Base-by-base conservation (phyloP, 371 early-diverging fungal genomes). In the Mortierella sp. region DNA sequence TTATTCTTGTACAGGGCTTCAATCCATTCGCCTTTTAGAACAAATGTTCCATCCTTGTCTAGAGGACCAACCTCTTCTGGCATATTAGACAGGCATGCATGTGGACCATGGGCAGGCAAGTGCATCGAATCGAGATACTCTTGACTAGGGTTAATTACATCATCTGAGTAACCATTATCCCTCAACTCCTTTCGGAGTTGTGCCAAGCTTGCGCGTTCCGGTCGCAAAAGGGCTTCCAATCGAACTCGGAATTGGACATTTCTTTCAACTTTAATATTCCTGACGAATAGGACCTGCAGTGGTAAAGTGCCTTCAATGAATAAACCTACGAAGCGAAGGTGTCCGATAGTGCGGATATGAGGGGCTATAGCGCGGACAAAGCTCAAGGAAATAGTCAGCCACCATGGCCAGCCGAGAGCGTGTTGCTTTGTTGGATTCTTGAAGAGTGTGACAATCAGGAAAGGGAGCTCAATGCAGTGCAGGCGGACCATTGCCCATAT, bases 391-490 rank as follows among this genome's bases (percentile, higher is more conserved):
- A 76, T 42, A 40, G 45, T 64, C 23, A 23, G 40, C 49, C 53
- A 54, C 77, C 77, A 76, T 19, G 64, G 15, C 77, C 77, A 76
- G 5, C 53, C 58, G 5, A 37, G 53, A 12, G 68, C 72, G 40
- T 76, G 62, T 31, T 76, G 77, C 31, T 49, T 53, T 43, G 77
- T 58, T 6, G 77, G 62, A 5, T 49, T 23, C 31, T 51, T 56
- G 77, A 76, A 76, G 26, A 64, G 22, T 0, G 77, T 76, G 34
- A 71, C n/a, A 19, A 76, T 29, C 22, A 58, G 42, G 32, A 64
- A 72, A 0, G 77, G 77, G n/a, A 76, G 72, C 29, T 76, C 77
- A 56, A 76, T 54, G n/a, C 22, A 64, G 45, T 76, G 77, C 1
- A 76, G 61, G 1, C 72, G 71, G 22, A 71, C n/a, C 65, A 76